Conservation (phyloP, 345 rosid genomes). For the Brassica nigra region DNA sequence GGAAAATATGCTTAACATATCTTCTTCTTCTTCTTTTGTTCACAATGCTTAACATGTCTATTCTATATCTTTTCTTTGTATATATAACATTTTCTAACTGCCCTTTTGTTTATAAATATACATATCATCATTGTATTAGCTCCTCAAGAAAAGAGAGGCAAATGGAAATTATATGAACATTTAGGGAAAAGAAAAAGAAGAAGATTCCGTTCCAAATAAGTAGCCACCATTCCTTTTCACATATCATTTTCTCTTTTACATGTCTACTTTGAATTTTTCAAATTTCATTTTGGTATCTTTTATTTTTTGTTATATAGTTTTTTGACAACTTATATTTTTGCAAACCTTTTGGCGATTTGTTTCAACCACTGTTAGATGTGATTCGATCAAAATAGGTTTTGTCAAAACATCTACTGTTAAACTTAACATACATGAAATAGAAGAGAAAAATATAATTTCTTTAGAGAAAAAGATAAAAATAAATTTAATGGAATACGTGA, state of each 20-base stretch:
- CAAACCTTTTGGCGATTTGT: neutral
- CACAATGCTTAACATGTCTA: neutral
- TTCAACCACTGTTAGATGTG: neutral
- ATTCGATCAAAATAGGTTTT: neutral
- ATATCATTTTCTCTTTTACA: constrained; percentile 30
- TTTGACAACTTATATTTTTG: neutral
- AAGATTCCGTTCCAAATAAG: constrained; percentile 41
- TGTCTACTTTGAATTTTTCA: constrained; percentile 19
- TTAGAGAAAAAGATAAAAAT: too few relatives aligned
- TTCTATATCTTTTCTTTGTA: neutral
- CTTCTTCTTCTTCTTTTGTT: too few relatives aligned
- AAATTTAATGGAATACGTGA: neutral
- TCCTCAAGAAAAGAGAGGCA: constrained; percentile 21
- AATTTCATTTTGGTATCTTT: neutral
- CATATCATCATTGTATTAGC: constrained; percentile 21
- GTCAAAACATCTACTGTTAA: neutral
- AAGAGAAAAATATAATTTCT: too few relatives aligned
- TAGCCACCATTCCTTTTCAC: constrained; percentile 42
- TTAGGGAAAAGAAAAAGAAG: constrained; percentile 40
- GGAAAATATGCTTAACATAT: neutral
- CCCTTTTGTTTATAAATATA: neutral
- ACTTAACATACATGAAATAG: neutral
- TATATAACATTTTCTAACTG: neutral
- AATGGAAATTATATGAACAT: constrained; percentile 35
- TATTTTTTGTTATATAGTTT: constrained; percentile 1